Evolutionary conservation across 176 grass and related monocot species (phyloP), one percentile per base, ranked within the genome.

Genomic region (Saccharum officinarum): DNA sequence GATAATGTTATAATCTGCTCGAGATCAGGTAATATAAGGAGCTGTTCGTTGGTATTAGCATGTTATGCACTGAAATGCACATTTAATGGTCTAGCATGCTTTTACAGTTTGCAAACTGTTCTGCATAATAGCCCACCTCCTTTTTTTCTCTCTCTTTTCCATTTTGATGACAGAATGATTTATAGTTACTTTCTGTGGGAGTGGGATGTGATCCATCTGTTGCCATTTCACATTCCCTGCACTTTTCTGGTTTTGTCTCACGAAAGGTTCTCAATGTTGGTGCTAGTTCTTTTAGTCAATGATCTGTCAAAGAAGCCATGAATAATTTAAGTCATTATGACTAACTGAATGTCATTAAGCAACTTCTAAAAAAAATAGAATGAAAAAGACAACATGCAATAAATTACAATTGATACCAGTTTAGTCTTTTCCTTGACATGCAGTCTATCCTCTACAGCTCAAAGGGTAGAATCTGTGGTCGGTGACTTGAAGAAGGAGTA

Each of bases 1-100:
- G 93, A 98, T 36, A 94, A 95, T 79, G 93, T 98, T 77, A 52
- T 98, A 87, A 90, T 98, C 74, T 95, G 93, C 83, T 98, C 96
- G 80, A 95, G 93, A 90, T 92, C 91, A 89, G 93, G 93, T 95
- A 87, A 87, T 76, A 60, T 37, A 79, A 71, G 77, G 42, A 22
- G 15, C 3, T 84, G 18, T 55, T 66, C 41, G 1, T 47, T 54
- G 22, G 33, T 50, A 47, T 14, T 82, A 57, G 54, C 54, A 57
- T 57, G n/a, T 26, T 28, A 37, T 36, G 18, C 60, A 7, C 41
- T 5, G 23, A 10, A 33, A 14, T 60, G 2, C 10, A 3, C 26
- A 22, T 4, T 42, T 59, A 13, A 14, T 10, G 23, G 36, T 55
- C 4, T 80, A 80, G 26, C 14, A 39, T 83, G 78, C 25, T n/a